Evolutionary conservation across 495 filamentous ascomycete genomes (phyloP), one percentile per base, ranked within the genome.

Genomic region (Xylaria grammica): DNA sequence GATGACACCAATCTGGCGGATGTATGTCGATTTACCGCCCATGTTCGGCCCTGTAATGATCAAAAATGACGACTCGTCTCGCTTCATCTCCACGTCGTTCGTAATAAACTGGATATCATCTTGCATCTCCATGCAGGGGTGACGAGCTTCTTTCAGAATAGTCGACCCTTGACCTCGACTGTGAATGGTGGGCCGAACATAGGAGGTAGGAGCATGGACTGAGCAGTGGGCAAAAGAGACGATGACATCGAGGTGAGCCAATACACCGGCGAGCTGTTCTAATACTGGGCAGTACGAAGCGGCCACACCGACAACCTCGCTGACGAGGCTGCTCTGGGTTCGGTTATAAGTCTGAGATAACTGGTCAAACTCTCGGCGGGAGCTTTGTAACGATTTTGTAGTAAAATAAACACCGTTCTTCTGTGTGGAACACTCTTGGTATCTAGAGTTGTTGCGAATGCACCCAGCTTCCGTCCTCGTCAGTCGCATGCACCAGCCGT

Each of bases 351-450:
- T 97, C 65, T 93, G 90, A 5, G 93, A 96, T 0, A 97, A 83
- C 77, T 98, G 93, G 72, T 98, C 95, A 70, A 94, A 92, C 70
- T 97, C 94, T 45, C 95, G 87, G 46, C 95, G 90, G 60, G 95
- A 80, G 32, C 86, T 80, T 70, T 94, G 91, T 69, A 99, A 85
- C n/a, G 78, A 84, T 52, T 86, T 87, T 6, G 94, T 99, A 3
- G 95, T 97, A 80, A 99, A 99, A 79, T 94, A 98, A 52, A 98
- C 96, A 38, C 95, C 95, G 75, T 97, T 98, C 82, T 98, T 99
- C 81, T 98, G 96, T 7, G 95, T 99, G 17, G 93, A 96, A 75
- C 92, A 96, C 79, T 99, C 95, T 72, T 93, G 90, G 71, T 97
- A 99, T 46, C 88, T 84, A 64, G 84, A 86, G 70, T 96, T 95